Percentiles rank a stretch among this genome's conserved stretches.
Conservation (phyloP, 345 rosid species). For the Citrus trifoliata region DNA sequence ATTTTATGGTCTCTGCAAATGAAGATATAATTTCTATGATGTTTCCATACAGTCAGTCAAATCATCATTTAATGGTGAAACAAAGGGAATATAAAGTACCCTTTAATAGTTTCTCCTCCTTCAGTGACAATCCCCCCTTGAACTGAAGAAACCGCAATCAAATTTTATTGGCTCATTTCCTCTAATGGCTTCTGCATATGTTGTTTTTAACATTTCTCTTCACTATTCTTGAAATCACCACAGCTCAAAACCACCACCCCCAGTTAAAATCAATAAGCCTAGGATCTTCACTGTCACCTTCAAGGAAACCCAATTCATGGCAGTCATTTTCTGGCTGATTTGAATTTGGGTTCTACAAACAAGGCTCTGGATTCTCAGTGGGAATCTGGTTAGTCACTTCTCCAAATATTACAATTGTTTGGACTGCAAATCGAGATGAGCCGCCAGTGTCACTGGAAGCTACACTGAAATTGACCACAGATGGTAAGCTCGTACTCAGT, state of each 20-base stretch:
- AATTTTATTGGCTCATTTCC: not conserved
- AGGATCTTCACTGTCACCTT: conserved; percentile 22
- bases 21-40: not conserved
- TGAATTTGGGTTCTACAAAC: conserved; percentile 28
- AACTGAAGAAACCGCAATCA: not conserved
- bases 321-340: conserved; percentile 32
- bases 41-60: not conserved
- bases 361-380: conserved; percentile 18
- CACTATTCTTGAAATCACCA: not conserved
- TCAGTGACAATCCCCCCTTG: not conserved
- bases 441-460: not conserved
- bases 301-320: conserved; percentile 16
- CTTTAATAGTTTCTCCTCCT: not conserved
- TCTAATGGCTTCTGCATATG: not conserved
- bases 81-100: not conserved
- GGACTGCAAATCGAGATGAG: conserved; percentile 12
- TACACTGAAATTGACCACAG: not conserved
- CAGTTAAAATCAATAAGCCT: not conserved
- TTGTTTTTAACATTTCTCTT: not conserved
- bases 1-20: too few relatives aligned
- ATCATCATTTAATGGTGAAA: not conserved
- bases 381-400: conserved; percentile 26
- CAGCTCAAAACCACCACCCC: not conserved
- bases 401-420: not conserved
- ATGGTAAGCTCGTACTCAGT: not conserved